Percentiles rank a stretch among this genome's conserved stretches.
phyloP scores from a whole-genome alignment of 1,284 basidiomycete species.

The Microstroma glucosiphilum region DNA sequence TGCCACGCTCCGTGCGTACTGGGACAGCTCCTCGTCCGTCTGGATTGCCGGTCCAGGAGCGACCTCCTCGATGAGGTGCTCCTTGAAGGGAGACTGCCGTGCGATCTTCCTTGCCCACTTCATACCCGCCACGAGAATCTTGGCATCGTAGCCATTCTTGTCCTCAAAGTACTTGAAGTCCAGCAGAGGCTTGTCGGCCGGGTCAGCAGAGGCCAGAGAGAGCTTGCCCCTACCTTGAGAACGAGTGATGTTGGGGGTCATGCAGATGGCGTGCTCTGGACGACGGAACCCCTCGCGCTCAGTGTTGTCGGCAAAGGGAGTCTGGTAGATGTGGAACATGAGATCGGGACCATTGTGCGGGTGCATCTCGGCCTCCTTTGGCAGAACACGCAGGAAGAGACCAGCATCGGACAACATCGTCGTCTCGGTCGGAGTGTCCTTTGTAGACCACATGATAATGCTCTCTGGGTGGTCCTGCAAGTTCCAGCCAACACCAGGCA shows the following conservation, averaged over 20 bases:
- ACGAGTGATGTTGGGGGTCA: slow-evolving; percentile 53
- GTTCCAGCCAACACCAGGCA: slow-evolving; percentile 58
- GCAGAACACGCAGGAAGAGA: slow-evolving; percentile 46
- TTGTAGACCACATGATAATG: slow-evolving; percentile 49
- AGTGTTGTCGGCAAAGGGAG: slow-evolving; percentile 47
- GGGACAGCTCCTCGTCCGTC: slow-evolving; percentile 44
- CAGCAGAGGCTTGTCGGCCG: slow-evolving; percentile 53
- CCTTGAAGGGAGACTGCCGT: slow-evolving; percentile 53
- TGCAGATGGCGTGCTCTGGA: slow-evolving; percentile 51
- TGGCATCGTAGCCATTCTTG: slow-evolving; percentile 55
- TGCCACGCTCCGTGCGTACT: slow-evolving; percentile 46
- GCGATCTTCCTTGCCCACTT: slow-evolving; percentile 56
- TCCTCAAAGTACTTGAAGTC: slow-evolving; percentile 57
- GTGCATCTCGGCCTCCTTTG: slow-evolving; percentile 30
- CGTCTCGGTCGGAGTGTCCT: slow-evolving; percentile 47
- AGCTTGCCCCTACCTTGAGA: slow-evolving; percentile 51
- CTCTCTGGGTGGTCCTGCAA: slow-evolving; percentile 56
- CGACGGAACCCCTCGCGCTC: slow-evolving; percentile 46
- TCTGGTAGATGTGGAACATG: slow-evolving; percentile 51
- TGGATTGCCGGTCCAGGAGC: slow-evolving; percentile 49
- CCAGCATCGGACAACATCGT: slow-evolving; percentile 51
- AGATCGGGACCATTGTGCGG: slow-evolving; percentile 47
- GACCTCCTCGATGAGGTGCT: slow-evolving; percentile 52
- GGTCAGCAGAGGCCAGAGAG: slow-evolving; percentile 53
- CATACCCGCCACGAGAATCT: slow-evolving; percentile 56